These are phyloP conservation scores for Acanthamoeba lugdunensis DNA, from an alignment of 208 protist species.

Conservation along the genomic window DNA sequence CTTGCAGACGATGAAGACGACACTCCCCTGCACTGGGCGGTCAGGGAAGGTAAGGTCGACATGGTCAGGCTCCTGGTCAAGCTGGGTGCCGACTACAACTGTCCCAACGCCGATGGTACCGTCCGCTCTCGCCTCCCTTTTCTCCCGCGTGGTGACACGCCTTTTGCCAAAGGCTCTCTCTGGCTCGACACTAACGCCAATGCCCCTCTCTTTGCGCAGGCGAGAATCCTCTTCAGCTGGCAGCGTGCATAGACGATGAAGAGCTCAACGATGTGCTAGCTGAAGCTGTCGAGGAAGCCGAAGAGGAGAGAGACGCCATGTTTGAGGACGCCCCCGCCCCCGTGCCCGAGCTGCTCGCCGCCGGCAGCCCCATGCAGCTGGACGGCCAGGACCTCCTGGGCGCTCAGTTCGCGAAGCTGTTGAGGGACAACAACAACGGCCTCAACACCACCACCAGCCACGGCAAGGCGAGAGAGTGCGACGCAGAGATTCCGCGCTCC, in stretches of 20 bases:
- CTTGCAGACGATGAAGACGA: conserved; percentile 9
- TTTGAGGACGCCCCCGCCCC: background rate
- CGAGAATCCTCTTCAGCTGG: conserved; percentile 31
- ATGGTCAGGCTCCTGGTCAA: conserved; percentile 7
- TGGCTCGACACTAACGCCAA: too few species aligned
- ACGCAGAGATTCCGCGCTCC: conserved; percentile 37
- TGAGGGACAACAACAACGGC: background rate
- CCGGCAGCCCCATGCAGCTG: conserved; percentile 11
- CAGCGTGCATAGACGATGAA: conserved; percentile 34
- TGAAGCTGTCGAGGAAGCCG: conserved; percentile 36
- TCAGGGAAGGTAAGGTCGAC: conserved; percentile 11
- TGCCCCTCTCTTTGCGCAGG: background rate
- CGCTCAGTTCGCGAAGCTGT: background rate
- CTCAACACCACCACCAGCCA: background rate
- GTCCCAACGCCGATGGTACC: conserved; percentile 16
- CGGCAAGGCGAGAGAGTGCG: conserved; percentile 17
- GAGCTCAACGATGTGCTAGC: conserved; percentile 35
- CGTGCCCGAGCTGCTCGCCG: background rate
- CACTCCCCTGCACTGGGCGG: conserved; percentile 52
- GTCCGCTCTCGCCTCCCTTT: background rate
- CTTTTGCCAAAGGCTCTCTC: too few species aligned
- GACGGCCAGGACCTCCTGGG: conserved; percentile 34
- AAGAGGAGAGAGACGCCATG: conserved; percentile 14
- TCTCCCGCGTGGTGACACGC: too few species aligned
- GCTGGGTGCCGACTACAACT: background rate